A percentile compares a stretch with the other conserved stretches of the same genome.
These are phyloP conservation scores for Yarrowia yakushimensis DNA, from an alignment of 805 yeast genomes.

Conservation along the genomic window DNA sequence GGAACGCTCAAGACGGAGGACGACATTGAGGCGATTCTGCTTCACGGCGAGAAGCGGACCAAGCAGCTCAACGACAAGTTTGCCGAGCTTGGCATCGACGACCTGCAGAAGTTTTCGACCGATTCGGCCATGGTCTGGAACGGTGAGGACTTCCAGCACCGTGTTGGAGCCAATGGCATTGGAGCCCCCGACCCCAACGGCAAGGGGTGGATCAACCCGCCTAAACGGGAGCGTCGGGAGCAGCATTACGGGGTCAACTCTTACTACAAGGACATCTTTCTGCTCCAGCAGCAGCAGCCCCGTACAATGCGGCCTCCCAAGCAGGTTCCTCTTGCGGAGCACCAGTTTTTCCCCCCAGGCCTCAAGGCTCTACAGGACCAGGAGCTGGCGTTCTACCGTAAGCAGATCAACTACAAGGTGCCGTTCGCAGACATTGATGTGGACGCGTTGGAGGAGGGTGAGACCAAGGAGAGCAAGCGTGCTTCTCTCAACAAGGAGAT, in stretches of 20 bases:
- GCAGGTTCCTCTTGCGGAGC: slow-evolving; percentile 77
- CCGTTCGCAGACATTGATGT: slow-evolving; percentile 58
- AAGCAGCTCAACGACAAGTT: slow-evolving; percentile 74
- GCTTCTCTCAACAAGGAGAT: slow-evolving; percentile 68
- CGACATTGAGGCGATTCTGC: slow-evolving; percentile 80
- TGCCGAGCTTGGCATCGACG: slow-evolving; percentile 85
- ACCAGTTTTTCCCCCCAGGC: slow-evolving; percentile 83
- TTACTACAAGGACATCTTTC: slow-evolving; percentile 74
- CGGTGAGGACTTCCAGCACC: slow-evolving; percentile 69
- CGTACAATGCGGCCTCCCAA: slow-evolving; percentile 67
- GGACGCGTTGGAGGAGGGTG: slow-evolving; percentile 42
- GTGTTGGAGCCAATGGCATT: slow-evolving; percentile 39
- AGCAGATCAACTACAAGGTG: slow-evolving; percentile 59
- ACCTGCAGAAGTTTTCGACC: slow-evolving; percentile 83
- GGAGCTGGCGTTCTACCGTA: slow-evolving; percentile 74
- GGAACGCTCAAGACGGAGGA: slow-evolving; percentile 44
- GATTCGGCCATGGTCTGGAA: slow-evolving; percentile 97
- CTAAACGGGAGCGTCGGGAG: slow-evolving; percentile 54
- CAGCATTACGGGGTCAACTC: slow-evolving; percentile 78
- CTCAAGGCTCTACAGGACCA: slow-evolving; percentile 71
- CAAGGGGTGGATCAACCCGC: slow-evolving; percentile 74
- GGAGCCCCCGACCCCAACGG: slow-evolving; percentile 36
- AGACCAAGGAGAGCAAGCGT: slow-evolving; percentile 47
- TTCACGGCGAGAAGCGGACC: slow-evolving; percentile 79
- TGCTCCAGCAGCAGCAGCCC: slow-evolving; percentile 42